phyloP scores from a whole-genome alignment of 2,329 filamentous ascomycete genomes.

The Purpureocillium takamizusanense region DNA sequence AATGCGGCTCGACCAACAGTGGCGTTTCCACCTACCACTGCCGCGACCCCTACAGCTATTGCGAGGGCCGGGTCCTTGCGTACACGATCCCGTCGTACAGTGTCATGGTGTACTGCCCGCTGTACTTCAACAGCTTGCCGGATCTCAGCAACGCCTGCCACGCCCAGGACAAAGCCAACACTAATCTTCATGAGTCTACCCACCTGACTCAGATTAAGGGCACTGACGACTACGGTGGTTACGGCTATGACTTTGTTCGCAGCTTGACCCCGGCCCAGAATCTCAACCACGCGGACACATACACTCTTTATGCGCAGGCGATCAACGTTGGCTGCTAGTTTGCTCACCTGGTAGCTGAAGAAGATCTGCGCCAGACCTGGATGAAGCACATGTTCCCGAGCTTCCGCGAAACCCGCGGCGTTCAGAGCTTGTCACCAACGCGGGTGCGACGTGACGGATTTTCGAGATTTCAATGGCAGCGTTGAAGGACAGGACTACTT shows the following conservation, averaged over 20 bases:
- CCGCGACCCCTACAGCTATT: slow-evolving; percentile 45
- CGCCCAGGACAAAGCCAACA: slow-evolving; percentile 56
- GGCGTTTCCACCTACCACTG: slow-evolving; percentile 49
- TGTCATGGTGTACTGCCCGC: slow-evolving; percentile 52
- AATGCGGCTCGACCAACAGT: slow-evolving; percentile 41
- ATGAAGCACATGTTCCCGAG: too few relatives aligned
- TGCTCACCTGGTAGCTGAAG: neutral
- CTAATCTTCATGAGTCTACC: slow-evolving; percentile 56
- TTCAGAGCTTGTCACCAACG: too few relatives aligned
- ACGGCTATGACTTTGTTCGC: slow-evolving; percentile 42
- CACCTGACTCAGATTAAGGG: slow-evolving; percentile 49
- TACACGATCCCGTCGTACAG: slow-evolving; percentile 48
- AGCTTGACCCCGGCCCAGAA: slow-evolving; percentile 38
- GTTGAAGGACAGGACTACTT: too few relatives aligned
- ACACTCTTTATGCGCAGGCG: slow-evolving; percentile 28
- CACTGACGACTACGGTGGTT: slow-evolving; percentile 51
- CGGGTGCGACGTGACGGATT: too few relatives aligned
- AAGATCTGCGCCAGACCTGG: too few relatives aligned
- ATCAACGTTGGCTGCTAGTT: slow-evolving; percentile 29
- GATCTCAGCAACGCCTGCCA: slow-evolving; percentile 44
- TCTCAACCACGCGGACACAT: slow-evolving; percentile 57
- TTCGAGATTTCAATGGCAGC: too few relatives aligned
- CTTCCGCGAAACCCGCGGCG: too few relatives aligned
- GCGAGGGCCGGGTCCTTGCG: slow-evolving; percentile 42
- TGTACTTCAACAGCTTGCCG: slow-evolving; percentile 48